A percentile compares a stretch with the other conserved stretches of the same genome.
Conservation (phyloP, 2,329 filamentous ascomycete species). For the Neodidymelliopsis sp. region DNA sequence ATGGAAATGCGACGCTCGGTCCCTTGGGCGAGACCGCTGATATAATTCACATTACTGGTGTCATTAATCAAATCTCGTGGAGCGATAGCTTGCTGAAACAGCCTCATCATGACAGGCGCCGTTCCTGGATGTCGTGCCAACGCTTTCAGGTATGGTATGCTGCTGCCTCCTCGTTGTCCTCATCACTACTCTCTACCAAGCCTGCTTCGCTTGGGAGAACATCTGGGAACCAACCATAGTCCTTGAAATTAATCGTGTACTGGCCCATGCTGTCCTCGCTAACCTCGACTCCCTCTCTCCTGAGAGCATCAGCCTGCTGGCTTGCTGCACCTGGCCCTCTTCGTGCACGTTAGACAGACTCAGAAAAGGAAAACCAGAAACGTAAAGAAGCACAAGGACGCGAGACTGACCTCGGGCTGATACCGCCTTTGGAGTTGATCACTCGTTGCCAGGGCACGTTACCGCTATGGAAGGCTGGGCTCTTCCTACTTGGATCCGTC, state of each 20-base stretch:
- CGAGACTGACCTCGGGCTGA: conserved; percentile 76
- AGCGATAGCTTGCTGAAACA: conserved; percentile 18
- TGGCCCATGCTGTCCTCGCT: conserved; percentile 56
- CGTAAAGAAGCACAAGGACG: conserved; percentile 13
- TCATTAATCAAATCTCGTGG: conserved; percentile 9
- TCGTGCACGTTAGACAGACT: conserved; percentile 34
- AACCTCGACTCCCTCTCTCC: conserved; percentile 58
- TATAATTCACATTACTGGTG: conserved; percentile 2
- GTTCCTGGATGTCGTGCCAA: conserved; percentile 3
- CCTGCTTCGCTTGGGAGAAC: conserved; percentile 57
- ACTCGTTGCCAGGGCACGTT: conserved; percentile 97
- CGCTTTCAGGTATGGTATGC: conserved; percentile 44
- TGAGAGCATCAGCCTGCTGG: conserved; percentile 56
- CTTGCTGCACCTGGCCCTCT: conserved; percentile 56
- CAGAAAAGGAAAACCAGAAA: conserved; percentile 9
- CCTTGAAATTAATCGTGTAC: conserved; percentile 54
- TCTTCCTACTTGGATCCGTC: conserved; percentile 51
- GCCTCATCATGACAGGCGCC: conserved; percentile 1
- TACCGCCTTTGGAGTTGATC: conserved; percentile 84
- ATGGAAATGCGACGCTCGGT: conserved; percentile 11
- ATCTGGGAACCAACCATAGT: conserved; percentile 62
- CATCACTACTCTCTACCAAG: conserved; percentile 42
- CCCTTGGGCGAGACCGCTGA: conserved; percentile 19
- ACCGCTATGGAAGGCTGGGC: conserved; percentile 67
- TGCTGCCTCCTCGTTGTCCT: conserved; percentile 41